phyloP scores from a whole-genome alignment of 768 basidiomycete species.

The Tulasnella calospora region DNA sequence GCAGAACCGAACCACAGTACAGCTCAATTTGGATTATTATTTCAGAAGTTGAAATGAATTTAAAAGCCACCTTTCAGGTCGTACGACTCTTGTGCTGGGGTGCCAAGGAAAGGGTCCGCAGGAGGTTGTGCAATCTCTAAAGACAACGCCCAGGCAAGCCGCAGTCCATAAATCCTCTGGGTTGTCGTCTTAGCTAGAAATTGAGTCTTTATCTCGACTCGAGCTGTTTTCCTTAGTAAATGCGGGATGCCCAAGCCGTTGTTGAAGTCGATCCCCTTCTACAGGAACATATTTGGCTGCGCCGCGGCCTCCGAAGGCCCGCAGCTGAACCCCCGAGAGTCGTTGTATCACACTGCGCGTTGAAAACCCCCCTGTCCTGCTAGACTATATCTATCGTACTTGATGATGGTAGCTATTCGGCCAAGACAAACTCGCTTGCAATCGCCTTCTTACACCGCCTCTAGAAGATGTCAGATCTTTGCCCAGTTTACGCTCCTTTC shows the following conservation, averaged over 20 bases:
- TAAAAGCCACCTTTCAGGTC: too few relatives aligned
- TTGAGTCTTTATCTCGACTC: neutral
- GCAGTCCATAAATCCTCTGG: neutral
- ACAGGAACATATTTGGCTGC: neutral
- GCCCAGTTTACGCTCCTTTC: conserved; percentile 95
- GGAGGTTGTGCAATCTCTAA: too few relatives aligned
- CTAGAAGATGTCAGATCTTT: conserved; percentile 63
- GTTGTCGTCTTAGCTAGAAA: neutral
- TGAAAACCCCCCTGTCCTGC: neutral
- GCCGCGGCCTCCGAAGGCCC: neutral
- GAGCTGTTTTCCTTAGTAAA: neutral
- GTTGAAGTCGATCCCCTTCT: neutral
- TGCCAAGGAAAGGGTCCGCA: too few relatives aligned
- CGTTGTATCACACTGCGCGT: neutral
- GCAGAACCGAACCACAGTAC: too few relatives aligned
- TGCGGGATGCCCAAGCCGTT: neutral
- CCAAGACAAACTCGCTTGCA: neutral
- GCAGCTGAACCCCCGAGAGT: neutral
- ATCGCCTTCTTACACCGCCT: neutral
- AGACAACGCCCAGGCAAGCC: neutral
- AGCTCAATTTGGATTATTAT: too few relatives aligned
- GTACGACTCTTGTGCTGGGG: too few relatives aligned
- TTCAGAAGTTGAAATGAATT: too few relatives aligned
- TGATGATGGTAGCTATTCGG: neutral
- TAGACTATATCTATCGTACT: neutral